Conservation (phyloP, 768 basidiomycete genomes). For the Coprinopsis marcescibilis region DNA sequence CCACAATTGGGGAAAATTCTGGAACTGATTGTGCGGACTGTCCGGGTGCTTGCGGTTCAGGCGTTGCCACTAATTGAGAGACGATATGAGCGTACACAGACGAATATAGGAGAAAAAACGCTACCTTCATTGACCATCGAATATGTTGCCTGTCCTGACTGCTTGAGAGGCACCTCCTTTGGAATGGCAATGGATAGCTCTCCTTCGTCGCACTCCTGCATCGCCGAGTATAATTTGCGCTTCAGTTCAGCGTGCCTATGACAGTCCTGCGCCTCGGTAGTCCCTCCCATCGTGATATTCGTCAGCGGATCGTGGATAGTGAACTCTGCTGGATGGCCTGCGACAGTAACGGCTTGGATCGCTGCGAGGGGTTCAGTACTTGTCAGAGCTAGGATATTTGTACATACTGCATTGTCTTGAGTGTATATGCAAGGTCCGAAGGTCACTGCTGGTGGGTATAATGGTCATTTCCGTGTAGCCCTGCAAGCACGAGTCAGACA, state of each 20-base stretch:
- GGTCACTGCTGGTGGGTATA: constrained; percentile 69
- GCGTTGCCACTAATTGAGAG: constrained; percentile 53
- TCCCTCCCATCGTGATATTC: constrained; percentile 50
- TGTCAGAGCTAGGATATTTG: constrained; percentile 2
- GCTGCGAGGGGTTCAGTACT: constrained; percentile 34
- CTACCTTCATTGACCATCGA: constrained; percentile 55
- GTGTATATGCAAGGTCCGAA: constrained; percentile 83
- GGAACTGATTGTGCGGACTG: constrained; percentile 32
- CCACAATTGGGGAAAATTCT: constrained; percentile 71
- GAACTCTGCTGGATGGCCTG: constrained; percentile 69
- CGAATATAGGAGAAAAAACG: constrained; percentile 15
- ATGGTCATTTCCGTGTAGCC: constrained; percentile 94
- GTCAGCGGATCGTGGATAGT: constrained; percentile 71
- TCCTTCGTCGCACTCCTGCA: constrained; percentile 90
- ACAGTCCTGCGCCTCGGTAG: constrained; percentile 62
- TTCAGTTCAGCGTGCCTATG: constrained; percentile 92
- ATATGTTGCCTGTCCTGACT: constrained; percentile 44
- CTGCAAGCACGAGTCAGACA: constrained; percentile 35
- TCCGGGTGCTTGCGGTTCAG: constrained; percentile 73
- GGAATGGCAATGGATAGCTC: constrained; percentile 90
- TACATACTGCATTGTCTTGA: constrained; percentile 80
- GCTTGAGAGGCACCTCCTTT: constrained; percentile 60
- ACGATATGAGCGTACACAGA: background rate
- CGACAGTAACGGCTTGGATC: constrained; percentile 69
- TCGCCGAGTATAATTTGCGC: constrained; percentile 83